Conservation (phyloP, 2,329 filamentous ascomycete species). For the Colletotrichum melonis region DNA sequence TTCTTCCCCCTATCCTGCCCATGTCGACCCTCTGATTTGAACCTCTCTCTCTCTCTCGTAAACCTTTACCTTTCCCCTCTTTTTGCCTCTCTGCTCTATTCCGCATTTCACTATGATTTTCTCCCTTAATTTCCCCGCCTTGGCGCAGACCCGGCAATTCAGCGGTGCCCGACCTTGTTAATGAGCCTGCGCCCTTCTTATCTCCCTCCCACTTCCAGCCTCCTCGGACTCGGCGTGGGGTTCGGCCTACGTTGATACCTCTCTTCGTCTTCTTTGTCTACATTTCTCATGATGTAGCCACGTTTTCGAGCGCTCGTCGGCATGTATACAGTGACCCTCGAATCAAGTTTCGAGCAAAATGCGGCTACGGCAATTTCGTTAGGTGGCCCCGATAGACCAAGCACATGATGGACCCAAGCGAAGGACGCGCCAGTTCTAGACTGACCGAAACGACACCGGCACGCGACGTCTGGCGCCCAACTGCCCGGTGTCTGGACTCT, state of each 20-base stretch:
- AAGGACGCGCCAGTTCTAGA: conserved; percentile 1
- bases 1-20: background rate
- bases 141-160: background rate
- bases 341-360: background rate
- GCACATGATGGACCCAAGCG: conserved; percentile 1
- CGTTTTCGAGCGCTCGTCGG: background rate
- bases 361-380: too few species aligned
- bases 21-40: background rate
- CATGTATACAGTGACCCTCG: background rate
- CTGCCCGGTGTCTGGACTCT: background rate
- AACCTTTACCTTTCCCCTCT: background rate
- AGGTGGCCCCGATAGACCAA: background rate
- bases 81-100: background rate
- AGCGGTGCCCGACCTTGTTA: background rate
- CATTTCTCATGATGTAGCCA: background rate
- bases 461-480: background rate
- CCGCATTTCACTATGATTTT: background rate
- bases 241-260: background rate
- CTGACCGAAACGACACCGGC: background rate
- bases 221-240: background rate
- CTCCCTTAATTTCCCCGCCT: background rate
- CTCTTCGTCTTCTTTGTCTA: background rate
- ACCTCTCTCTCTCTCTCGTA: background rate
- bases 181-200: background rate
- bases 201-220: background rate